Evolutionary conservation across 345 rosid genomes (phyloP).

Genomic region (Gossypium longicalyx): DNA sequence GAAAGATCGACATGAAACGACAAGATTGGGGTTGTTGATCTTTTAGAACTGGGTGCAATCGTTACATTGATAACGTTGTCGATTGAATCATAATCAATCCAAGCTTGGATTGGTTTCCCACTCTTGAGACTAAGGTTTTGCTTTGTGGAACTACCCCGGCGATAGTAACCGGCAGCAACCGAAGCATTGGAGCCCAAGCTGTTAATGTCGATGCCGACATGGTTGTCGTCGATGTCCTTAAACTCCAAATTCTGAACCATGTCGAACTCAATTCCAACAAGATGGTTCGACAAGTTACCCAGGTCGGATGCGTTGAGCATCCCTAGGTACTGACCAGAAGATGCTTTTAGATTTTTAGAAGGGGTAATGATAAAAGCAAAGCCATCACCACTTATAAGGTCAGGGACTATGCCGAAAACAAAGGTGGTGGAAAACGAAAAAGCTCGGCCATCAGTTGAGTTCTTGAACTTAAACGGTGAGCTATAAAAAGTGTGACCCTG

Average conservation of each 20-base stretch:
- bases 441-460: slow-evolving; percentile 34
- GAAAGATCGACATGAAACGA: slow-evolving; percentile 62
- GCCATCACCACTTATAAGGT: slow-evolving; percentile 68
- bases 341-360: slow-evolving; percentile 33
- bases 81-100: slow-evolving; percentile 77
- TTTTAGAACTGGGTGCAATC: slow-evolving; percentile 53
- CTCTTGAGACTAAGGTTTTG: slow-evolving; percentile 51
- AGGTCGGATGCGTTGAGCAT: slow-evolving; percentile 53
- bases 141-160: slow-evolving; percentile 23
- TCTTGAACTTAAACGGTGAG: slow-evolving; percentile 55
- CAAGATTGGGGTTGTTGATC: slow-evolving; percentile 53
- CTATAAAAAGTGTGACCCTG: slow-evolving; percentile 71
- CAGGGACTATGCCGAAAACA: slow-evolving; percentile 61
- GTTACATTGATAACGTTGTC: slow-evolving; percentile 45
- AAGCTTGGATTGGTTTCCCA: slow-evolving; percentile 56
- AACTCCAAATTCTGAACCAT: slow-evolving; percentile 72
- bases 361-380: slow-evolving; percentile 72
- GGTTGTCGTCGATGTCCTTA: slow-evolving; percentile 67
- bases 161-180: slow-evolving; percentile 40
- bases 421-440: slow-evolving; percentile 76
- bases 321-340: slow-evolving; percentile 72
- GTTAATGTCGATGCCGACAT: slow-evolving; percentile 73
- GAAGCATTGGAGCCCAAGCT: slow-evolving; percentile 47
- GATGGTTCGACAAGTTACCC: slow-evolving; percentile 55
- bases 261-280: slow-evolving; percentile 78